Base-by-base conservation (phyloP, 768 basidiomycete species). In the Guyanaporus albipodus region DNA sequence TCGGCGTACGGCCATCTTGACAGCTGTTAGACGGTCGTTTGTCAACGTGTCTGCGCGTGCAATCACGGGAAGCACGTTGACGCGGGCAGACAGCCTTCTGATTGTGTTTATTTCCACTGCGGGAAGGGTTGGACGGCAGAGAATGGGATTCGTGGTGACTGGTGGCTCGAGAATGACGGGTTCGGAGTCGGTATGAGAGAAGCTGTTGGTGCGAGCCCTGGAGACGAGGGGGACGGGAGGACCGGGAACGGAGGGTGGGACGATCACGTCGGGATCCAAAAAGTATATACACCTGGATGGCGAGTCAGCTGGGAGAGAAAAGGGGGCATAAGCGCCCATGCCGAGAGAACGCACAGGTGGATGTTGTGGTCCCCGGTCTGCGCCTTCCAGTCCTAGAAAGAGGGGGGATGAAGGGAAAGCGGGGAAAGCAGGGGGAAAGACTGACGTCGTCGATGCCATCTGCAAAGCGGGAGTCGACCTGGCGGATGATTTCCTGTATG, bases 1-100 rank as follows among this genome's bases (percentile, higher is more conserved):
- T 61, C 82, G 70, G 56, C 87, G 80, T 61, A 92, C 78, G 52
- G 87, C 89, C 60, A 82, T 68, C 68, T 90, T 90, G 64, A 91
- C 79, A 52, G 80, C 81, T 42, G 80, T 77, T 48, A 92, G 77
- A 54, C 87, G 83, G 62, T 91, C 87, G 67, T 85, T 87, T 42
- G 86, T 85, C 54, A 92, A 74, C 50, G 79, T 74, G 71, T 92
- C 90, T 22, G 88, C 87, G 50, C 83, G 78, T 52, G 87, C 82
- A 53, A 92, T 78, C 58, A 92, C 86, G 51, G 90, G 90, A 54
- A 92, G 82, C 49, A 92, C 87, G 66, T 92, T 91, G 64, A 90
- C 87, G 54, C 89, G 79, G 49, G 77, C 75, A 50, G 89, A 88
- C 57, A 92, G 72, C 34, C 84, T 80, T 58, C 85, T 82, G 63